These are phyloP conservation scores for Botrytis sinoallii DNA, from an alignment of 2,329 filamentous ascomycete species.

Conservation along the genomic window DNA sequence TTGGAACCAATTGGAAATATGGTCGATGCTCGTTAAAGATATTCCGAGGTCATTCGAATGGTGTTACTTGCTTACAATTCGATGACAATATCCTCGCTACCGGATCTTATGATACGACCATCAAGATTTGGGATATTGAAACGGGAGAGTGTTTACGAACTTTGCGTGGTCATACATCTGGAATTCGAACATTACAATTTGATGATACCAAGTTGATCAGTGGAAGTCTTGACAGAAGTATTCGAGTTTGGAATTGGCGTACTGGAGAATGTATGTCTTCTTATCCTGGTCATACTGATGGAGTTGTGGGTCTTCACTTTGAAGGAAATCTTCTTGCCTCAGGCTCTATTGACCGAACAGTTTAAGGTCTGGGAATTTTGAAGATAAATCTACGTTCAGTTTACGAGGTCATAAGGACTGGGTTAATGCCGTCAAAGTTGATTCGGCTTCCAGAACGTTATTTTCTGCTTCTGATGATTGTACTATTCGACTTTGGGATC, in stretches of 20 bases:
- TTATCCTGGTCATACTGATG: constrained; percentile 73
- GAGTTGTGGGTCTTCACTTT: constrained; percentile 85
- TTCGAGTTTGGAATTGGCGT: constrained; percentile 96
- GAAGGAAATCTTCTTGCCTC: constrained; percentile 81
- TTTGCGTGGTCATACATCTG: constrained; percentile 74
- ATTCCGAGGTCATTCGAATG: constrained; percentile 85
- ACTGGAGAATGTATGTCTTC: constrained; percentile 84
- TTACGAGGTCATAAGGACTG: constrained; percentile 86
- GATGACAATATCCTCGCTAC: constrained; percentile 90
- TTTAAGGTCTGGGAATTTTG: constrained; percentile 96
- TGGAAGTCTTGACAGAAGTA: constrained; percentile 79
- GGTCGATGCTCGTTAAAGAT: constrained; percentile 81
- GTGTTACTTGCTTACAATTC: constrained; percentile 66
- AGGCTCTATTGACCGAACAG: constrained; percentile 82
- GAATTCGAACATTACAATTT: constrained; percentile 87
- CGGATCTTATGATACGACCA: constrained; percentile 90
- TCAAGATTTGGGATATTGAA: constrained; percentile 95
- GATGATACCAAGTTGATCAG: constrained; percentile 89
- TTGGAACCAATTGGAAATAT: constrained; percentile 97
- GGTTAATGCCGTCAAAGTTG: constrained; percentile 94
- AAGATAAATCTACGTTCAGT: constrained; percentile 74
- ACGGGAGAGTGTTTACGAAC: constrained; percentile 85
- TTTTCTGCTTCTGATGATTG: constrained; percentile 94
- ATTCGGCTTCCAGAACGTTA: constrained; percentile 76
- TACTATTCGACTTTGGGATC: constrained; percentile 87